Evolutionary conservation across 345 rosid species (phyloP).

Genomic region (Eutrema yunnanense): DNA sequence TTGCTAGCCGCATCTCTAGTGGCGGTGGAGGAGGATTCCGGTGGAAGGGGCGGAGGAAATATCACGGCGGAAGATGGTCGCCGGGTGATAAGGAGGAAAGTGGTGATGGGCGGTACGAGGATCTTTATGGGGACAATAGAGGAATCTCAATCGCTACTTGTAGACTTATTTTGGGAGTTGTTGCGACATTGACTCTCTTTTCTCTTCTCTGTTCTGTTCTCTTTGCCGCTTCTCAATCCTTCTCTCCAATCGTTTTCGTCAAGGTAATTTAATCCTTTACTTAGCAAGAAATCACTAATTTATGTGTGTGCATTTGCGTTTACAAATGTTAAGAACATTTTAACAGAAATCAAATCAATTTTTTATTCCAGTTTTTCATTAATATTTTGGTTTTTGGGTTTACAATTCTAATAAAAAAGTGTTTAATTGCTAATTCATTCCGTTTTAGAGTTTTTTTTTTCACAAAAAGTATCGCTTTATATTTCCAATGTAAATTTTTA

Average conservation of each 20-base stretch:
- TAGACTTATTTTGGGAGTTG: conserved; percentile 49
- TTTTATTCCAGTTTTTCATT: background rate
- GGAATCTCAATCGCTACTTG: conserved; percentile 39
- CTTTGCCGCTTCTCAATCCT: conserved; percentile 69
- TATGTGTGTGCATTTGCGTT: background rate
- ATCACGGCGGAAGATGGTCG: conserved; percentile 51
- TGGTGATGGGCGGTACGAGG: conserved; percentile 23
- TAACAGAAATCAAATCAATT: background rate
- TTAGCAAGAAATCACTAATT: background rate
- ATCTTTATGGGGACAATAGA: conserved; percentile 18
- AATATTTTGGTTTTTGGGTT: no score
- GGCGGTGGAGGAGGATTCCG: conserved; percentile 31
- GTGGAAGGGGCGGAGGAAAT: conserved; percentile 42
- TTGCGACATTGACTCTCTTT: conserved; percentile 43
- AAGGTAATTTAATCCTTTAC: conserved; percentile 39
- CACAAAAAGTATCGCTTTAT: no score
- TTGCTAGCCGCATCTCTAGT: conserved; percentile 60
- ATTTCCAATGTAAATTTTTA: no score
- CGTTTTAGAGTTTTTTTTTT: no score
- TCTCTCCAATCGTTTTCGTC: conserved; percentile 42
- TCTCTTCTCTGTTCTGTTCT: conserved; percentile 53
- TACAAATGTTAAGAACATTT: background rate
- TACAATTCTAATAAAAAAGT: no score
- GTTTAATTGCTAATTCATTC: no score
- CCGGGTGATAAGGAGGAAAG: conserved; percentile 36